These are phyloP conservation scores for Lepiota brunneoincarnata DNA, from an alignment of 768 basidiomycete species.

Conservation along the genomic window DNA sequence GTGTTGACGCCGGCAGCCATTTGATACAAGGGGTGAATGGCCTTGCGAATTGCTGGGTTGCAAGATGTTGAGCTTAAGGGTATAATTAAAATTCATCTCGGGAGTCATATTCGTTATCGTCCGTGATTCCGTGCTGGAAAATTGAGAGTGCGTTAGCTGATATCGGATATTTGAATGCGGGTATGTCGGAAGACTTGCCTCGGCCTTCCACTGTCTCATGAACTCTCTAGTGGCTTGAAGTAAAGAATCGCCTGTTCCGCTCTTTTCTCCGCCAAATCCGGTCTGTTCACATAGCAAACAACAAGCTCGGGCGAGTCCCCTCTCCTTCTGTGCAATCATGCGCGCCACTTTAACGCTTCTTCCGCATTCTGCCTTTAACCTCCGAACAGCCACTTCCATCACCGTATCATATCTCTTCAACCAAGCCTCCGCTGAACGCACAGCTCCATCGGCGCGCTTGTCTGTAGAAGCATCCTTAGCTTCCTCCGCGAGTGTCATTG, in stretches of 20 bases:
- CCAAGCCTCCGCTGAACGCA: conserved; percentile 31
- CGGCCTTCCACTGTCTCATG: conserved; percentile 39
- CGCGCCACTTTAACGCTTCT: conserved; percentile 28
- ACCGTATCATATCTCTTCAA: conserved; percentile 34
- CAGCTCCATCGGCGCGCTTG: conserved; percentile 34
- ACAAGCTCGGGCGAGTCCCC: conserved; percentile 35
- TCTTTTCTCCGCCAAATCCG: conserved; percentile 38
- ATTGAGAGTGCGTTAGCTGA: conserved; percentile 11
- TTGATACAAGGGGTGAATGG: no score
- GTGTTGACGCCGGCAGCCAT: no score
- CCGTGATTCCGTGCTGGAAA: conserved; percentile 20
- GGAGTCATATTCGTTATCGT: conserved; percentile 11
- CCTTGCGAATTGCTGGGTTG: background rate
- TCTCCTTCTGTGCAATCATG: conserved; percentile 34
- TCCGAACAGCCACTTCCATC: conserved; percentile 32
- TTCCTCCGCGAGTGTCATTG: conserved; percentile 45
- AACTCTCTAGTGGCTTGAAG: conserved; percentile 33
- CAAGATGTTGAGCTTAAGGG: background rate
- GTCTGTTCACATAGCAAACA: conserved; percentile 47
- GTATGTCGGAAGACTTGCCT: conserved; percentile 22
- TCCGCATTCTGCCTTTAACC: conserved; percentile 39
- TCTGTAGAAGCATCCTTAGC: conserved; percentile 40
- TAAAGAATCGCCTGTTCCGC: conserved; percentile 37
- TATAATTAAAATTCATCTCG: conserved; percentile 5
- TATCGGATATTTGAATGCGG: background rate